phyloP scores from a whole-genome alignment of 495 filamentous ascomycete species.

The Parathielavia hyrcaniae region DNA sequence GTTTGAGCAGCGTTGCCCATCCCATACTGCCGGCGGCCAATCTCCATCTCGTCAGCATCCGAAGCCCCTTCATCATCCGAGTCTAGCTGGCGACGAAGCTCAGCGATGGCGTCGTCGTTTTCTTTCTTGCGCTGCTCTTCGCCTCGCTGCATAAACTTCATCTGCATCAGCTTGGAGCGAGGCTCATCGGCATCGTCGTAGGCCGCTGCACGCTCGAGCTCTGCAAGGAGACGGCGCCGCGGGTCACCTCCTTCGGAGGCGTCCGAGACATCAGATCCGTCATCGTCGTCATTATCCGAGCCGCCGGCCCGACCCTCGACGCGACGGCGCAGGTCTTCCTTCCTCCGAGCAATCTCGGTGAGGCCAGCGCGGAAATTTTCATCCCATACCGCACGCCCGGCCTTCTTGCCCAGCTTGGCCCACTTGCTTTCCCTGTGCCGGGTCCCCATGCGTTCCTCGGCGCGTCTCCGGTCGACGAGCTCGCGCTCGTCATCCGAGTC shows the following conservation, averaged over 20 bases:
- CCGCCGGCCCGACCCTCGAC: slow-evolving; percentile 71
- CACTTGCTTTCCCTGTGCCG: slow-evolving; percentile 90
- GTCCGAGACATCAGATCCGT: slow-evolving; percentile 43
- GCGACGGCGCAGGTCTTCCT: slow-evolving; percentile 77
- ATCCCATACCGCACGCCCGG: slow-evolving; percentile 73
- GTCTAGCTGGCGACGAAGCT: slow-evolving; percentile 65
- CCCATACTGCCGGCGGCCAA: slow-evolving; percentile 63
- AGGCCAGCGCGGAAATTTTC: slow-evolving; percentile 72
- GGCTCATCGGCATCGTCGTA: slow-evolving; percentile 35
- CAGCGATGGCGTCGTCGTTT: slow-evolving; percentile 75
- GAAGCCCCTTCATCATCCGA: slow-evolving; percentile 45
- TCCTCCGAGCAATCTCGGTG: slow-evolving; percentile 72
- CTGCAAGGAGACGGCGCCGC: slow-evolving; percentile 52
- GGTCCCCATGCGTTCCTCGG: slow-evolving; percentile 80
- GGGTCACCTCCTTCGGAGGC: slow-evolving; percentile 50
- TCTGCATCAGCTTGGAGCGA: slow-evolving; percentile 51
- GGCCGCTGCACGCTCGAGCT: slow-evolving; percentile 48
- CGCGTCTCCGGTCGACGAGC: slow-evolving; percentile 67
- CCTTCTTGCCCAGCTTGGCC: slow-evolving; percentile 82
- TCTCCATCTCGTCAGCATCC: slow-evolving; percentile 54
- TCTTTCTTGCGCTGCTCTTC: slow-evolving; percentile 67
- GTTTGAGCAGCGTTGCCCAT: slow-evolving; percentile 27
- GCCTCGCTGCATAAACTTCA: slow-evolving; percentile 91
- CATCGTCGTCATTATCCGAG: slow-evolving; percentile 50
- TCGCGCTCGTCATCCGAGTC: slow-evolving; percentile 72